A percentile compares a stretch with the other conserved stretches of the same genome.
Conservation (phyloP, 2,329 filamentous ascomycete species). For the Pseudogymnoascus sp. region DNA sequence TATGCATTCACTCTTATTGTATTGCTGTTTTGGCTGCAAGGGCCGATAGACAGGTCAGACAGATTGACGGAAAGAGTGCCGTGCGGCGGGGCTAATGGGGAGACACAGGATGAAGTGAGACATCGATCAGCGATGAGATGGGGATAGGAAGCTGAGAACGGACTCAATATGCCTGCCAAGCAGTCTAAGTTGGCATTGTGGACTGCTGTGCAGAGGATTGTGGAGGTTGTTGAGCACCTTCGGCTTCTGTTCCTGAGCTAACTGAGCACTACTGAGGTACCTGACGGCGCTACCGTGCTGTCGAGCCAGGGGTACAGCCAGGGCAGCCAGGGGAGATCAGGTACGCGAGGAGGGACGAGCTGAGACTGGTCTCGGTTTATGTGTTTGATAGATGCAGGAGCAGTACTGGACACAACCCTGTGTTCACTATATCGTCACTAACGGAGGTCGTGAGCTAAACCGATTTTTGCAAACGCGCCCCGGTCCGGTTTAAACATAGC, state of each 20-base stretch:
- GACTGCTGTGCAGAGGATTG: neutral
- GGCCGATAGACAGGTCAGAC: neutral
- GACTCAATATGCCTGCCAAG: neutral
- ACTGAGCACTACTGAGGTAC: neutral
- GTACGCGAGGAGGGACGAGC: conserved; percentile 4
- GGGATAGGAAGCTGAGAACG: conserved; percentile 7
- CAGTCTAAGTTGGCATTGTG: neutral
- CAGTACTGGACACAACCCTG: neutral
- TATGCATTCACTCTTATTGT: neutral
- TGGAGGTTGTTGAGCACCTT: neutral
- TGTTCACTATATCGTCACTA: neutral
- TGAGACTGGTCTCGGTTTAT: conserved; percentile 3
- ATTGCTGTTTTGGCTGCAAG: neutral
- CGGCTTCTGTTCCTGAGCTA: conserved; percentile 8
- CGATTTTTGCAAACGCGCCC: neutral
- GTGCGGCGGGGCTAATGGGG: conserved; percentile 2
- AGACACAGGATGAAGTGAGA: conserved; percentile 4
- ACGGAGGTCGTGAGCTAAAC: neutral
- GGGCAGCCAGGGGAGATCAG: neutral
- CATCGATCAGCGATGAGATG: conserved; percentile 1
- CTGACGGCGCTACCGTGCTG: neutral
- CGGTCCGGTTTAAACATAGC: conserved; percentile 3
- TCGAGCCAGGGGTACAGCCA: neutral
- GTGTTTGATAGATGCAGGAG: neutral
- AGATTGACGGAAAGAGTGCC: neutral